Evolutionary conservation across 768 basidiomycete genomes (phyloP).

Genomic region (Crassisporium funariophilum): DNA sequence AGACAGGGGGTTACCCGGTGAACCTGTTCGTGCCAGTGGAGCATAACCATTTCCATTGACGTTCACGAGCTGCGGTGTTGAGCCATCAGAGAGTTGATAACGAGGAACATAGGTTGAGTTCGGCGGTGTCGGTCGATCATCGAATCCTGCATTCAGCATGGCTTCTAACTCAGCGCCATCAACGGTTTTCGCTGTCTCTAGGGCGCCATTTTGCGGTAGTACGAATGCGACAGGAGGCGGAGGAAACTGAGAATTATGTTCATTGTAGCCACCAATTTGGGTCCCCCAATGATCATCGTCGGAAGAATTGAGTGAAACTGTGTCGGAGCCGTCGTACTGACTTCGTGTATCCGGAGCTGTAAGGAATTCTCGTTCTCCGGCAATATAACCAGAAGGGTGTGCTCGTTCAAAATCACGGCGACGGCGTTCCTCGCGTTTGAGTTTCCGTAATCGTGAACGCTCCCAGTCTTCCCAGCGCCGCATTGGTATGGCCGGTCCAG

Average conservation of each 20-base stretch:
- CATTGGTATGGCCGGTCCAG: conserved; percentile 74
- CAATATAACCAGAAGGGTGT: conserved; percentile 68
- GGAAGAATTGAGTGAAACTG: conserved; percentile 77
- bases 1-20: conserved; percentile 41
- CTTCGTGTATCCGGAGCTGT: conserved; percentile 57
- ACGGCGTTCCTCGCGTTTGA: conserved; percentile 84
- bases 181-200: conserved; percentile 51
- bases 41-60: conserved; percentile 56
- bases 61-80: conserved; percentile 43
- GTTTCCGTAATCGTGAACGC: conserved; percentile 87
- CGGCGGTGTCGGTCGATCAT: conserved; percentile 63
- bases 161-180: conserved; percentile 82
- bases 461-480: conserved; percentile 99
- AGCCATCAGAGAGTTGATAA: conserved; percentile 65
- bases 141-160: conserved; percentile 91
- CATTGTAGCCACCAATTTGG: conserved; percentile 96
- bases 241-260: conserved; percentile 74
- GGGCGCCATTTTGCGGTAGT: conserved; percentile 36
- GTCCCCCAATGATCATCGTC: conserved; percentile 96
- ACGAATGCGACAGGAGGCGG: conserved; percentile 82
- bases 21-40: conserved; percentile 52
- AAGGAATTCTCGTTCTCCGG: conserved; percentile 65
- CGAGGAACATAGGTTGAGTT: conserved; percentile 48
- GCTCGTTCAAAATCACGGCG: conserved; percentile 78
- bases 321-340: conserved; percentile 80